phyloP scores from a whole-genome alignment of 2,329 filamentous ascomycete genomes.

The Orbilia quercus region DNA sequence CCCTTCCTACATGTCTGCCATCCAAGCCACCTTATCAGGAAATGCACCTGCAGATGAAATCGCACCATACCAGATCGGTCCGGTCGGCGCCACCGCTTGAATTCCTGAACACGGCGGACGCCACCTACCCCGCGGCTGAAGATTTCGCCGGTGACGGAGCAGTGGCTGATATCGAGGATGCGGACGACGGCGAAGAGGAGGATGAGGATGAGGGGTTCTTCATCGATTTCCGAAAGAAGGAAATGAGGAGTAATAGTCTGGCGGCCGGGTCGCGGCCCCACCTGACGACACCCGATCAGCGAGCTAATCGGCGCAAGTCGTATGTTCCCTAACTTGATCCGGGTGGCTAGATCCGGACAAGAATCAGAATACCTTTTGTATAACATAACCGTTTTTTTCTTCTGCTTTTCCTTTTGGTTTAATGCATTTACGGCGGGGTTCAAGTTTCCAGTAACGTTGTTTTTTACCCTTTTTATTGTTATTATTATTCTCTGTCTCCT shows the following conservation, averaged over 20 bases:
- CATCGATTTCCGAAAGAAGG: slow-evolving; percentile 55
- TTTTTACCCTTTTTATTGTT: slow-evolving; percentile 43
- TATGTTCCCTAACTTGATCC: slow-evolving; percentile 53
- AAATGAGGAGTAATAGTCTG: slow-evolving; percentile 48
- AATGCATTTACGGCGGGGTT: slow-evolving; percentile 57
- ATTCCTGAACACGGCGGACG: slow-evolving; percentile 49
- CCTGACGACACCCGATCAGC: slow-evolving; percentile 29
- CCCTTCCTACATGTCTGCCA: slow-evolving; percentile 39
- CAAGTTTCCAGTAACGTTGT: slow-evolving; percentile 48
- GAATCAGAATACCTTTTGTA: slow-evolving; percentile 37
- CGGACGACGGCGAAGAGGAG: slow-evolving; percentile 55
- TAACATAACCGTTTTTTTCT: slow-evolving; percentile 40
- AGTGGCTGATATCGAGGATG: slow-evolving; percentile 57
- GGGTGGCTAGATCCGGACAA: slow-evolving; percentile 26
- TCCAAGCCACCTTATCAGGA: slow-evolving; percentile 53
- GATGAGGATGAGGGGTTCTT: slow-evolving; percentile 58
- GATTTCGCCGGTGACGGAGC: slow-evolving; percentile 54
- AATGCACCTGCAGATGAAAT: slow-evolving; percentile 50
- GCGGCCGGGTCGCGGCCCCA: slow-evolving; percentile 38
- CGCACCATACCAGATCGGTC: slow-evolving; percentile 37
- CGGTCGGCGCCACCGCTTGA: slow-evolving; percentile 49
- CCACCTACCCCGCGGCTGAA: slow-evolving; percentile 22
- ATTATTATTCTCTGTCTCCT: slow-evolving; percentile 28
- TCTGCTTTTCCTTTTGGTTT: slow-evolving; percentile 47
- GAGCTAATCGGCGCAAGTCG: slow-evolving; percentile 35